Evolutionary conservation across 257 asterid genomes (phyloP).

Genomic region (Salvia rosmarinus): DNA sequence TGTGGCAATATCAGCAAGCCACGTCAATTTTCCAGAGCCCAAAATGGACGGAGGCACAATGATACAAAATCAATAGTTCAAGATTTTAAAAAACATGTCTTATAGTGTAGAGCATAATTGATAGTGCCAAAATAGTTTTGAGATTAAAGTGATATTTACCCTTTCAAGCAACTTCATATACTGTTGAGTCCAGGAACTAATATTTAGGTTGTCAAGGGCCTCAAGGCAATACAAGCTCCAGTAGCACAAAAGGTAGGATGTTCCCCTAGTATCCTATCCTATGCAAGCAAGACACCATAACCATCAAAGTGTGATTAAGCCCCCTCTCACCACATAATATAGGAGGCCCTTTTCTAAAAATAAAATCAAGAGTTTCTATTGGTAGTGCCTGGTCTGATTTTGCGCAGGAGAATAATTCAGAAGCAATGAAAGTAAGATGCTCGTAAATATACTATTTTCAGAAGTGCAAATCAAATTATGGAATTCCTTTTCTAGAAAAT

Average conservation of each 20-base stretch:
- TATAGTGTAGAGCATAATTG: too few relatives aligned
- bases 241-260: not conserved
- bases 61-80: too few relatives aligned
- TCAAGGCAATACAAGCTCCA: not conserved
- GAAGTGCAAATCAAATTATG: not conserved
- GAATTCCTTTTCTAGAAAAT: slow-evolving; percentile 5
- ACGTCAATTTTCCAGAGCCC: too few relatives aligned
- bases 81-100: too few relatives aligned
- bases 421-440: not conserved
- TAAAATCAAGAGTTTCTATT: not conserved
- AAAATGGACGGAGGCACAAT: too few relatives aligned
- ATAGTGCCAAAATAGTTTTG: too few relatives aligned
- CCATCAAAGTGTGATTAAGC: not conserved
- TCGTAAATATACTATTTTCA: not conserved
- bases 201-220: not conserved
- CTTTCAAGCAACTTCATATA: not conserved
- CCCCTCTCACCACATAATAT: not conserved
- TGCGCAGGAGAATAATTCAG: not conserved
- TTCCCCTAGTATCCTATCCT: too few relatives aligned
- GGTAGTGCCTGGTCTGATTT: not conserved
- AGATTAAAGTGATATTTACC: too few relatives aligned
- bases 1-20: too few relatives aligned
- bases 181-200: not conserved
- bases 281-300: not conserved
- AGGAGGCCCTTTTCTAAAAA: not conserved